A percentile compares a stretch with the other conserved stretches of the same genome.
Conservation (phyloP, 352 stramenopile species). For the Elongisporangium undulatum region DNA sequence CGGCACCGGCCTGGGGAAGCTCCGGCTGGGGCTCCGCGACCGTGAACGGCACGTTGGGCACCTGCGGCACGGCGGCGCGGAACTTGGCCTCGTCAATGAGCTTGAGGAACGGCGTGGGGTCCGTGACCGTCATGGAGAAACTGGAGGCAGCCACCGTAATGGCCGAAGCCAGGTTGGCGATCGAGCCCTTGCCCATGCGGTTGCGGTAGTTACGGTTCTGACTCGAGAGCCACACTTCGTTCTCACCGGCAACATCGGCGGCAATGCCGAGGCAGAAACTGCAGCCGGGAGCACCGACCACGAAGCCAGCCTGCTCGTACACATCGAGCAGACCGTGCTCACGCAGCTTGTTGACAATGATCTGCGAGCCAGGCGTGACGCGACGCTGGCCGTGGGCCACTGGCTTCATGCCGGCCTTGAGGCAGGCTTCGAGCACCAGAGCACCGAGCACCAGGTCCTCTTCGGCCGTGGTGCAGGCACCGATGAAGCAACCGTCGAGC, state of each 20-base stretch:
- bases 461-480: constrained; percentile 76
- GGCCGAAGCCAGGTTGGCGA: constrained; percentile 74
- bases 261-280: constrained; percentile 81
- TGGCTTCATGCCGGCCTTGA: constrained; percentile 65
- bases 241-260: constrained; percentile 74
- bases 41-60: constrained; percentile 31
- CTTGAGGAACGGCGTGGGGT: constrained; percentile 68
- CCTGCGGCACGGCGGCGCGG: constrained; percentile 48
- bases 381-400: constrained; percentile 55
- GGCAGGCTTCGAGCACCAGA: constrained; percentile 69
- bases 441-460: constrained; percentile 79
- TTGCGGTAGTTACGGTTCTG: constrained; percentile 89
- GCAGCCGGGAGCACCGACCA: constrained; percentile 69
- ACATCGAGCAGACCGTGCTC: constrained; percentile 67
- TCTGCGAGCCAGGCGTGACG: constrained; percentile 73
- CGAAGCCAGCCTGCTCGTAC: constrained; percentile 81
- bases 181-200: constrained; percentile 81
- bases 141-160: constrained; percentile 80
- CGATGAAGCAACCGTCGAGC: constrained; percentile 86
- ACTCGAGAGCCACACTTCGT: constrained; percentile 78
- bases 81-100: constrained; percentile 73
- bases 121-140: constrained; percentile 78
- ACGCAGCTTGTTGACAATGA: constrained; percentile 80
- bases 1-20: constrained; percentile 22
- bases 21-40: constrained; percentile 53